Base-by-base conservation (phyloP, 1,139 yeast genomes). In the Kodamaea arcana region DNA sequence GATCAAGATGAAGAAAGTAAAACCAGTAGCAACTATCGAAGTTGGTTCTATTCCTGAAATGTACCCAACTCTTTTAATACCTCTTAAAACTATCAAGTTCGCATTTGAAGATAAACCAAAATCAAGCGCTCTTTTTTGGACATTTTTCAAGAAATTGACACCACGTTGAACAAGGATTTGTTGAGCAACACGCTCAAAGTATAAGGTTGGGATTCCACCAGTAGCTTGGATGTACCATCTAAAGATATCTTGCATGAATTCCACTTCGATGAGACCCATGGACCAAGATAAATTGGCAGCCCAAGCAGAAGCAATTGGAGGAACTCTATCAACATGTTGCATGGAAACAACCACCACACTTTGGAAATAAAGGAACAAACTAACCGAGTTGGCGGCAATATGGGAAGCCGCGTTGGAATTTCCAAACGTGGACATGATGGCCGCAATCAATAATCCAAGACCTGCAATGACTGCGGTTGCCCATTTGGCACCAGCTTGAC, bases 241-340 rank as follows among this genome's bases (percentile, higher is more conserved):
- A 55, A 83, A 81, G 47, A 83, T 80, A 38, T 78, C 66, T 58
- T 82, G 90, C 88, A 83, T 82, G 50, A 83, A 83, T 3, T 56
- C 51, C 28, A 81, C 72, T 48, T 78, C 65, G 46, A 83, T 83
- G 41, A 83, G 65, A 1, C 94, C 94, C 90, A 83, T 83, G 2
- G 90, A 81, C 94, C 94, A 83, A 18, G 85, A 85, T 54, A 83
- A 69, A 51, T 83, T 83, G 53, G 81, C 88, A 4, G 86, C 69
- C 94, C 94, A 83, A 4, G 90, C 75, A 23, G 81, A 72, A 2
- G 87, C 92, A 50, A 83, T 82, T 11, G 92, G 92, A 8, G 94
- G 92, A 4, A 81, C 75, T 44, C 78, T 63, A 47, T 79, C 84
- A 34, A 82, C 92, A 44, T 77, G 76, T 51, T 78, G 75, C 90